phyloP scores from a whole-genome alignment of 768 basidiomycete species.

The Cubamyces lactineus region DNA sequence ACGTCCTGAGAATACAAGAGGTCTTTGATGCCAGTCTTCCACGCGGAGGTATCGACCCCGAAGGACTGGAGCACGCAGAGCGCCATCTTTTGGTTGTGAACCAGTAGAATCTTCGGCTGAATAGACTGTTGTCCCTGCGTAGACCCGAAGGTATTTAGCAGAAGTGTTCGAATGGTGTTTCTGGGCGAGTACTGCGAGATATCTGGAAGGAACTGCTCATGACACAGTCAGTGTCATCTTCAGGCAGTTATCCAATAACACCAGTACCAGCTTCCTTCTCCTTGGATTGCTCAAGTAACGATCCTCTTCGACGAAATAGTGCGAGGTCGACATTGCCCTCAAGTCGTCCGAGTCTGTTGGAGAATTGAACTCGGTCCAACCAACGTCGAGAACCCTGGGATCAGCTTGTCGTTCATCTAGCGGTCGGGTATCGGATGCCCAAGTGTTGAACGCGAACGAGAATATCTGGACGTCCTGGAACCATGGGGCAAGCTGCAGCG shows the following conservation, averaged over 20 bases:
- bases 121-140: constrained; percentile 18
- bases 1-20: constrained; percentile 30
- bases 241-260: not conserved
- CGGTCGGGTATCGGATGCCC: constrained; percentile 39
- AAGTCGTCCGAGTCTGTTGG: constrained; percentile 25
- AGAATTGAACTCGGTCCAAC: constrained; percentile 44
- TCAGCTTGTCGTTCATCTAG: constrained; percentile 34
- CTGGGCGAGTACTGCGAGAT: constrained; percentile 9
- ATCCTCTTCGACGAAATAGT: constrained; percentile 24
- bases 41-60: constrained; percentile 46
- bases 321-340: constrained; percentile 9
- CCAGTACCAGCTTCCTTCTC: constrained; percentile 20
- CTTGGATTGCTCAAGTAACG: constrained; percentile 24
- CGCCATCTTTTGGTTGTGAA: constrained; percentile 46
- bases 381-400: constrained; percentile 43
- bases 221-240: not conserved
- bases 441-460: constrained; percentile 43
- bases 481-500: constrained; percentile 39
- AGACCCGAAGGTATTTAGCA: constrained; percentile 28
- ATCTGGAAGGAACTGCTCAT: constrained; percentile 9
- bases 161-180: not conserved
- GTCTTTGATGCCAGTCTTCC: constrained; percentile 45
- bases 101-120: constrained; percentile 49
- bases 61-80: constrained; percentile 44
- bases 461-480: constrained; percentile 35